Evolutionary conservation across 2,329 filamentous ascomycete genomes (phyloP), one percentile per base, ranked within the genome.

Genomic region (Mycogone perniciosa): DNA sequence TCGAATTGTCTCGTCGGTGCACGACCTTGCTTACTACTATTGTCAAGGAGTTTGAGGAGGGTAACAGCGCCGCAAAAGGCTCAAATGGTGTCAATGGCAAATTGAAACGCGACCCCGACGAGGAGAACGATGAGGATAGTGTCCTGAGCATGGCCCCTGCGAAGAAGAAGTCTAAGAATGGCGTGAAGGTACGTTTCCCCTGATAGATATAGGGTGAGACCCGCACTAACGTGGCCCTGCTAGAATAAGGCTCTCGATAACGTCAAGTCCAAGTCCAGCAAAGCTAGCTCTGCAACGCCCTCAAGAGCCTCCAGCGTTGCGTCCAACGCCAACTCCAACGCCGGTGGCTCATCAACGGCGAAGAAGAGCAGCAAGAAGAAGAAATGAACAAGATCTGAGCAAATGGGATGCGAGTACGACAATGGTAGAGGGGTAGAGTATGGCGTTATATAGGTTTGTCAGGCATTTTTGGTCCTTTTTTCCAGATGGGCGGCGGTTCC

Each of bases 241-340:
- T 65, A 97, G 91, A 96, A 96, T 70, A 97, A 97, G 73, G 84
- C 89, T 47, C 80, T 96, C 44, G 93, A 96, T 60, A 88, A 85
- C 43, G 82, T 96, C 64, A 96, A 96, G 47, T 82, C 77, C 64
- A 96, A 96, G 50, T 82, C 77, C 52, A 88, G 81, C 71, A 93
- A 91, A 67, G 79, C 81, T 45, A 87, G 81, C 51, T 93, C 90
- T 1, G 80, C 85, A 4, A 78, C 84, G 5, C 87, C 85, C 0
- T 96, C 91, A 26, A 81, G 93, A 56, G 91, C 91, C 11, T 92
- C 86, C 5, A 97, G 93, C 66, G 89, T 96, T 29, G 83, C 81
- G 31, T 96, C 91, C 1, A 88, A 51, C n/a, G 37, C 80, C 41
- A 79, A 76, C 35, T 86, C 86, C 5, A 59, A 61, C 50, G 54